phyloP scores from a whole-genome alignment of 371 early-diverging fungal species.

The Rhizopus delemar region DNA sequence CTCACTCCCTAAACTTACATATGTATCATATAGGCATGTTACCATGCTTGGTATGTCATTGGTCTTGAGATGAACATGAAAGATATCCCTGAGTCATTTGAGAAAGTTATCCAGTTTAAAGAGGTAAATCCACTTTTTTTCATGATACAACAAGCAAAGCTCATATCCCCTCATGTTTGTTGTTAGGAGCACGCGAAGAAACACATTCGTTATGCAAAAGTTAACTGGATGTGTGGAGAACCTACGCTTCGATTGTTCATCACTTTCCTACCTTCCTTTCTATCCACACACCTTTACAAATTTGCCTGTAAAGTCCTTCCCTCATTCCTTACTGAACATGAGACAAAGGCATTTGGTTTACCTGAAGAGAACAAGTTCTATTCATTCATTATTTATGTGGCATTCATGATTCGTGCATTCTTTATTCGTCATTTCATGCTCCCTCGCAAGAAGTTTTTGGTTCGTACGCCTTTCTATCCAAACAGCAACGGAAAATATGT shows the following conservation, averaged over 20 bases:
- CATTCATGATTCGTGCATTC: constrained; percentile 6
- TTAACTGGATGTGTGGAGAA: constrained; percentile 23
- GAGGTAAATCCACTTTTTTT: constrained; percentile 15
- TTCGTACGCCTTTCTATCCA: constrained; percentile 22
- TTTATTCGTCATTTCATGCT: constrained; percentile 14
- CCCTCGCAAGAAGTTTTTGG: constrained; percentile 11
- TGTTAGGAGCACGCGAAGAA: constrained; percentile 15
- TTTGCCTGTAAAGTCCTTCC: constrained; percentile 5
- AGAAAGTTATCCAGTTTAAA: constrained; percentile 30
- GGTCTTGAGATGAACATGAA: constrained; percentile 41
- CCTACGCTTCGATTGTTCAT: constrained; percentile 9
- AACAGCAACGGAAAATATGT: constrained; percentile 15
- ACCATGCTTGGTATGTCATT: constrained; percentile 36
- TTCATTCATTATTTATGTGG: background rate
- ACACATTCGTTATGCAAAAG: constrained; percentile 6
- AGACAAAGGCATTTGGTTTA: constrained; percentile 31
- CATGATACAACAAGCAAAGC: background rate
- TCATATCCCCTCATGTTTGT: background rate
- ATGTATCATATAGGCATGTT: constrained; percentile 20
- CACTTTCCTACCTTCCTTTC: constrained; percentile 1
- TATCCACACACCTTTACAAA: constrained; percentile 2
- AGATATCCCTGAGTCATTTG: constrained; percentile 43
- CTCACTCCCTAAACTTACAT: constrained; percentile 3
- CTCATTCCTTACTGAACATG: background rate
- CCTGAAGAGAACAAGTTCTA: constrained; percentile 24